Base-by-base conservation (phyloP, 2,329 filamentous ascomycete genomes). In the Teratosphaeria viscida region DNA sequence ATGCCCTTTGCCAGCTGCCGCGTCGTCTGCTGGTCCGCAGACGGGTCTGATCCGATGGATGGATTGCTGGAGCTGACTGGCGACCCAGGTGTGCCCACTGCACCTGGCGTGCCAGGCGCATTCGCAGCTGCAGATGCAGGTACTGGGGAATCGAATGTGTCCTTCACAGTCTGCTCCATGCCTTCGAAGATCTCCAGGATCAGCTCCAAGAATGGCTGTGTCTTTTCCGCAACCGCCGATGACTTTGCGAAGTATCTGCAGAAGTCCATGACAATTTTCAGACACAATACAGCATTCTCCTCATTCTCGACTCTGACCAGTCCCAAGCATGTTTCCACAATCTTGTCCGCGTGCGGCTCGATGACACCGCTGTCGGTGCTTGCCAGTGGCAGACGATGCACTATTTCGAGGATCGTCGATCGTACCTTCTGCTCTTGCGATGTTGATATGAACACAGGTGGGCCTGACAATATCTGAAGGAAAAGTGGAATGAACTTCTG, bases 251-350 rank as follows among this genome's bases (percentile, higher is more conserved):
- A 92, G 71, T 96, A 90, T 55, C 94, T 86, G 81, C 95, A 90
- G 64, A 97, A 87, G 71, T 99, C 94, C 79, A 96, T 96, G 57
- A 95, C 90, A 14, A 92, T 95, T 79, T 99, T 99, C 77, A 99
- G 90, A 72, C 92, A 96, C 63, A 99, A 78, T n/a, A 95, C 90
- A 2, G 92, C 94, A 80, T 99, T 99, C 64, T 99, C 94, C 76
- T 99, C 94, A 68, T 99, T 99, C 75, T 99, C 94, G 52, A 85
- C 87, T 66, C 87, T 86, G 61, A 97, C 91, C 60, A 99, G 78
- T 58, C 84, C 83, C 85, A 97, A 92, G 63, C 97, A 81, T 65
- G 95, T 81, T 71, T 96, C 92, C 61, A 96, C 90, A 62, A 95
- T 86, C 71, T 95, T 90, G 64, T 86, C 83, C 47, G 92, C 92